phyloP scores from a whole-genome alignment of 768 basidiomycete species.

The Naganishia vishniacii region DNA sequence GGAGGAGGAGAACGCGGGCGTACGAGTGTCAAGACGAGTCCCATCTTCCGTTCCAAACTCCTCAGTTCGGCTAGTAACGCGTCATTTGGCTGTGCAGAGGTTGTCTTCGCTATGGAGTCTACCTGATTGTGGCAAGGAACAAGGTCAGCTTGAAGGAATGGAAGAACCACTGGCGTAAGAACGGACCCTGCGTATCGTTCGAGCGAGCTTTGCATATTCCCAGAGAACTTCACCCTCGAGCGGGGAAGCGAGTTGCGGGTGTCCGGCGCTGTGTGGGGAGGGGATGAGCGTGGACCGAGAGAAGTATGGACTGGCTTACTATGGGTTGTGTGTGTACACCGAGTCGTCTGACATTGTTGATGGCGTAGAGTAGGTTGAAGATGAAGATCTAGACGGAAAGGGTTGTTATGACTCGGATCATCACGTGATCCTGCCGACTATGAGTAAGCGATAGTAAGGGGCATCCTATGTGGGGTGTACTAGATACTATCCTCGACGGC shows the following conservation, averaged over 20 bases:
- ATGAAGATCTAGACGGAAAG: not conserved
- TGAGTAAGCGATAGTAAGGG: not conserved
- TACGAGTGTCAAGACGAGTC: constrained; percentile 85
- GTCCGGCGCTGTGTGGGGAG: constrained; percentile 51
- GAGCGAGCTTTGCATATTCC: constrained; percentile 85
- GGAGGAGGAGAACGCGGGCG: constrained; percentile 36
- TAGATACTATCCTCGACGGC: too few species aligned
- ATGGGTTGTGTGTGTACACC: constrained; percentile 19
- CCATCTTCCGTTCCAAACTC: constrained; percentile 86
- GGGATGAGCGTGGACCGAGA: too few species aligned
- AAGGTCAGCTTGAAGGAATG: not conserved
- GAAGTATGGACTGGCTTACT: not conserved
- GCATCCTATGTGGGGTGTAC: not conserved
- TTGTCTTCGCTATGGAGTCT: constrained; percentile 55
- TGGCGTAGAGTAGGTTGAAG: not conserved
- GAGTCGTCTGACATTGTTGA: constrained; percentile 3
- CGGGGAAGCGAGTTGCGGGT: constrained; percentile 59
- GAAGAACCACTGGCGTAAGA: not conserved
- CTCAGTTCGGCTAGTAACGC: constrained; percentile 69
- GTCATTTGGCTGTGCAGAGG: constrained; percentile 73
- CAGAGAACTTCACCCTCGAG: constrained; percentile 76
- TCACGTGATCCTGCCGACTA: not conserved
- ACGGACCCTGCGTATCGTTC: constrained; percentile 70
- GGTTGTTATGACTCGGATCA: not conserved
- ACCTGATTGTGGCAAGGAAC: constrained; percentile 28